Evolutionary conservation across 2,329 filamentous ascomycete genomes (phyloP).

Genomic region (Cercospora sp.): DNA sequence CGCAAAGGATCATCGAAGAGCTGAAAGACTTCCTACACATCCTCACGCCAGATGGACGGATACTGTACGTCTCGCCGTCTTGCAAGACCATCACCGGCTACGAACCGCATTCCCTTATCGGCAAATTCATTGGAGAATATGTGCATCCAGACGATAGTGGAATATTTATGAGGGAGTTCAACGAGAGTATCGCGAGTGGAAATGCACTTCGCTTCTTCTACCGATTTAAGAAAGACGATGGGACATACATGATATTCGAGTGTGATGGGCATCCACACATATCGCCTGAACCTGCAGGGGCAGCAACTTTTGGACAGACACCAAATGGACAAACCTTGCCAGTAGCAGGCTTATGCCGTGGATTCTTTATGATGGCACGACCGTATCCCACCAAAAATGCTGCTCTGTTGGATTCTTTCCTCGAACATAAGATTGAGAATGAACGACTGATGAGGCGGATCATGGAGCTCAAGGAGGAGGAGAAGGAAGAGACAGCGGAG

Average conservation of each 20-base stretch:
- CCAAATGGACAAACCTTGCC: conserved; percentile 39
- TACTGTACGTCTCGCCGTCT: conserved; percentile 83
- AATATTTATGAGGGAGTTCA: conserved; percentile 83
- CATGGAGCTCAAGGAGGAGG: conserved; percentile 79
- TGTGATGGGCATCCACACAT: conserved; percentile 91
- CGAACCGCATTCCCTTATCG: conserved; percentile 66
- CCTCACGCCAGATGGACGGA: conserved; percentile 77
- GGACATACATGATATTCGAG: conserved; percentile 77
- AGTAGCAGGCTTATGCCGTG: conserved; percentile 70
- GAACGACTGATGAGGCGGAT: conserved; percentile 83
- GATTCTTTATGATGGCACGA: conserved; percentile 90
- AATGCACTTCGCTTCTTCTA: conserved; percentile 82
- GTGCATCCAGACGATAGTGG: conserved; percentile 83
- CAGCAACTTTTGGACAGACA: conserved; percentile 26
- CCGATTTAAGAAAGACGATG: conserved; percentile 74
- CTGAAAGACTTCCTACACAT: conserved; percentile 87
- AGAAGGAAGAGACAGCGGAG: conserved; percentile 74
- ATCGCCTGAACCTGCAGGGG: conserved; percentile 61
- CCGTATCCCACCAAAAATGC: conserved; percentile 89
- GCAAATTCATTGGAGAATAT: conserved; percentile 74
- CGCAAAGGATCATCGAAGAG: conserved; percentile 84
- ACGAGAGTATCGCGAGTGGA: conserved; percentile 82
- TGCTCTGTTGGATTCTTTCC: conserved; percentile 81
- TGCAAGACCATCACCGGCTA: conserved; percentile 75
- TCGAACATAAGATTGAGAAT: conserved; percentile 97